phyloP scores from a whole-genome alignment of 2,329 filamentous ascomycete species.

The Clarireedia hainanense region DNA sequence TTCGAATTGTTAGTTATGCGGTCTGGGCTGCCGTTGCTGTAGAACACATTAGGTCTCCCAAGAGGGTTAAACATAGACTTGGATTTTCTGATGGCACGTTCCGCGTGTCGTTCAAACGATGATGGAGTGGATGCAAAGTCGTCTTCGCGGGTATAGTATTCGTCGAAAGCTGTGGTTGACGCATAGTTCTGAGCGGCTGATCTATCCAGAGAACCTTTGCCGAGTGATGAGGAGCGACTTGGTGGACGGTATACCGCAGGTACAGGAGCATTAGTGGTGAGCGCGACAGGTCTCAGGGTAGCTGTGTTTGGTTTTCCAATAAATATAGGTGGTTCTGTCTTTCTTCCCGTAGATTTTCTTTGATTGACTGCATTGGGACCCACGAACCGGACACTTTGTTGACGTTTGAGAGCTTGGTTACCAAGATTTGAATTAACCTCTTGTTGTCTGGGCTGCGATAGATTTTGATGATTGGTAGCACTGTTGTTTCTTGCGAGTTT shows the following conservation, averaged over 20 bases:
- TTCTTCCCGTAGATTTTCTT: constrained; percentile 19
- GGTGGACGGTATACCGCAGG: constrained; percentile 26
- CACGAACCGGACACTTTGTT: constrained; percentile 48
- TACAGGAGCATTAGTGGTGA: constrained; percentile 24
- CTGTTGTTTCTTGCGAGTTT: constrained; percentile 12
- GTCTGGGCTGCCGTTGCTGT: constrained; percentile 25
- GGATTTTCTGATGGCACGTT: constrained; percentile 39
- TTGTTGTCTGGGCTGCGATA: constrained; percentile 11
- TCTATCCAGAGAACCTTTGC: constrained; percentile 21
- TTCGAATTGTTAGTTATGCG: constrained; percentile 10
- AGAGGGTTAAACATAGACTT: constrained; percentile 43
- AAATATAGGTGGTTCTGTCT: constrained; percentile 14
- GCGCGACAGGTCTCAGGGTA: constrained; percentile 20
- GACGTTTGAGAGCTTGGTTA: constrained; percentile 31
- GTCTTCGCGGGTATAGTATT: constrained; percentile 41
- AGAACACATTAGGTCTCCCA: constrained; percentile 21
- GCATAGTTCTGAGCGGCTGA: constrained; percentile 29
- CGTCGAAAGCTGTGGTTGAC: constrained; percentile 32
- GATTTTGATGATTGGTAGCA: constrained; percentile 9
- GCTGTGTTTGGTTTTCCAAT: constrained; percentile 14
- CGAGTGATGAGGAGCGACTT: constrained; percentile 27
- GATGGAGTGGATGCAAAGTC: constrained; percentile 40
- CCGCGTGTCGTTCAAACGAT: constrained; percentile 34
- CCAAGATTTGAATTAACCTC: constrained; percentile 19
- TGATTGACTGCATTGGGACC: constrained; percentile 23